These are phyloP conservation scores for Fraxinus sp. DNA, from an alignment of 305 asterid species.

Conservation along the genomic window DNA sequence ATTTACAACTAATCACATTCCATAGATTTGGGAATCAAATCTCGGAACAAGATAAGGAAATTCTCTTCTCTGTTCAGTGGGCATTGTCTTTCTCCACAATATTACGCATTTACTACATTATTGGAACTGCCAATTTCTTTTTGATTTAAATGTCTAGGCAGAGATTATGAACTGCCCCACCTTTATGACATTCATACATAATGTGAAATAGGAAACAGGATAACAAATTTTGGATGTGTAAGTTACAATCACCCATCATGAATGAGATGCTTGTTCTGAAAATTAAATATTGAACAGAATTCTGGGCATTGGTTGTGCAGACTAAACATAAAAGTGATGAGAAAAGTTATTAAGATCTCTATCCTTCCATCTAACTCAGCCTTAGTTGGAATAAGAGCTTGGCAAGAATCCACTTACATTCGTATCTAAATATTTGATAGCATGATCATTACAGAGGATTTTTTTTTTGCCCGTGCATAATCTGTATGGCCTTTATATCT, in stretches of 20 bases:
- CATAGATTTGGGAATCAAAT: background rate
- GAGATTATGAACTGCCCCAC: constrained; percentile 4
- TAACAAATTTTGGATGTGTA: background rate
- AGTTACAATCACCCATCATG: background rate
- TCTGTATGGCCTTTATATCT: background rate
- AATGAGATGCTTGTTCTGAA: constrained; percentile 2
- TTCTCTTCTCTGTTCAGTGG: background rate
- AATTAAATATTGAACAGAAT: background rate
- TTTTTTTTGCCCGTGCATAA: background rate
- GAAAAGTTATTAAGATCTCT: background rate
- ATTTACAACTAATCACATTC: background rate
- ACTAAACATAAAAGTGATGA: constrained; percentile 5
- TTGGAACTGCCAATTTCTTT: background rate
- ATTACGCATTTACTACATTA: background rate
- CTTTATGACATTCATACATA: background rate
- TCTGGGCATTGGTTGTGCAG: constrained; percentile 10
- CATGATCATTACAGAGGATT: background rate
- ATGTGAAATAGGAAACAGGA: background rate
- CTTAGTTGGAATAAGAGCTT: background rate
- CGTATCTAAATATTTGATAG: background rate
- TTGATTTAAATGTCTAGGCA: background rate
- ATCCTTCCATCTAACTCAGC: background rate
- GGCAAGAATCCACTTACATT: background rate
- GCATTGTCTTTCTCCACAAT: background rate
- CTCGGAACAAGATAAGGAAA: background rate